Conservation (phyloP, 148 eudicot genomes). For the Simmondsia chinensis region DNA sequence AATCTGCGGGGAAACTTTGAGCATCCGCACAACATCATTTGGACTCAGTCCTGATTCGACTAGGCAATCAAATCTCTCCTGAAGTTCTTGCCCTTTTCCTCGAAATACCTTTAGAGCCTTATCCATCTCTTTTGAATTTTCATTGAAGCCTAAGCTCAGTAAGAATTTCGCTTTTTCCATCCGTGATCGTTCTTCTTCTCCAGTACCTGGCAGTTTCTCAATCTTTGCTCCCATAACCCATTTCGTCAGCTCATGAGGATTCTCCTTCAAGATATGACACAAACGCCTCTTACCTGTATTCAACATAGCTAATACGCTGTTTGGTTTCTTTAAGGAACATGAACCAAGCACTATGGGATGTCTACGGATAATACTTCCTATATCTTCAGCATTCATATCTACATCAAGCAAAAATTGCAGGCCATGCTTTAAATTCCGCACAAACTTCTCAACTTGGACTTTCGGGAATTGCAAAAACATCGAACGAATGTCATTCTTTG, state of each 20-base stretch:
- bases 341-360: conserved; percentile 55
- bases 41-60: conserved; percentile 48
- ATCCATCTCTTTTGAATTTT: conserved; percentile 52
- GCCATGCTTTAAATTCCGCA: conserved; percentile 36
- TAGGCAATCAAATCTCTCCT: conserved; percentile 66
- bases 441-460: conserved; percentile 25
- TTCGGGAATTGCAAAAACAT: conserved; percentile 36
- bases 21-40: conserved; percentile 34
- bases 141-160: conserved; percentile 45
- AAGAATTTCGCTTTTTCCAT: conserved; percentile 41
- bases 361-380: conserved; percentile 33
- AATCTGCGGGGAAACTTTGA: conserved; percentile 51
- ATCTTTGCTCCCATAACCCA: conserved; percentile 43
- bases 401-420: conserved; percentile 38
- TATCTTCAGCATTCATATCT: conserved; percentile 39
- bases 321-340: conserved; percentile 33
- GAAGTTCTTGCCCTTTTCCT: conserved; percentile 63
- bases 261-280: conserved; percentile 34
- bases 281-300: conserved; percentile 32
- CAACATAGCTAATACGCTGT: conserved; percentile 30
- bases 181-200: conserved; percentile 13
- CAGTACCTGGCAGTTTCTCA: conserved; percentile 13
- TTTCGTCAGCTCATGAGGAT: conserved; percentile 44
- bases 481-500: conserved; percentile 21
- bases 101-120: conserved; percentile 43